These are phyloP conservation scores for bread wheat (Triticum aestivum) DNA, from an alignment of 176 grass and related monocot species.

Conservation along the genomic window IWGSC_CS_RefSeq_v2.1 NC_057807.1:580670360-580670859, in stretches of 20 bases:
- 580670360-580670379: conserved; percentile 42
- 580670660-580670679: conserved; percentile 44
- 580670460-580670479: neutral
- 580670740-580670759: conserved; percentile 51
- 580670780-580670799: conserved; percentile 48
- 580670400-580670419: neutral
- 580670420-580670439: neutral
- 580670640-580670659: conserved; percentile 68
- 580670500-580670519: conserved; percentile 35
- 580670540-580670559: conserved; percentile 49
- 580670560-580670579: conserved; percentile 14
- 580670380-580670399: conserved; percentile 55
- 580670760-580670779: conserved; percentile 48
- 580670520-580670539: conserved; percentile 43
- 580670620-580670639: conserved; percentile 29
- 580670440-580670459: neutral
- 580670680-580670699: conserved; percentile 27
- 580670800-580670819: conserved; percentile 46
- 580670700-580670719: conserved; percentile 50
- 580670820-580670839: conserved; percentile 68
- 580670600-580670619: conserved; percentile 38
- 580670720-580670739: conserved; percentile 8
- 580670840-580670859: conserved; percentile 33
- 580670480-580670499: conserved; percentile 36
- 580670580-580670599: conserved; percentile 50